Conservation (phyloP, 2,329 filamentous ascomycete genomes). For the Aspergillus sp. region DNA sequence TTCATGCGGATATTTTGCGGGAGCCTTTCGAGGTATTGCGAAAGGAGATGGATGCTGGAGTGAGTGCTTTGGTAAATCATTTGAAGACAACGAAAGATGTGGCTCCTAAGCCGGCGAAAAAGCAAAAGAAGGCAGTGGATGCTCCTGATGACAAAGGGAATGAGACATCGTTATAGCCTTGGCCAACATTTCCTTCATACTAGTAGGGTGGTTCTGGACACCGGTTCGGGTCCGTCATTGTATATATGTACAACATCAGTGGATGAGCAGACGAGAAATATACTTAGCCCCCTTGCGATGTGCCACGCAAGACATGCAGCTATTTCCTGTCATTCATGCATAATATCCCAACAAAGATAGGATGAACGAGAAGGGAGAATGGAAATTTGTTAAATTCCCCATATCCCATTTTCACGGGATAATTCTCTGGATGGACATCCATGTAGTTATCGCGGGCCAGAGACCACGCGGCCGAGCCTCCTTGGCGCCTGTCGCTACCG, state of each 20-base stretch:
- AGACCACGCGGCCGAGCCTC: slow-evolving; percentile 27
- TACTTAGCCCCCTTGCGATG: neutral
- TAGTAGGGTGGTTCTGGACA: neutral
- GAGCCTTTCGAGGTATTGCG: slow-evolving; percentile 18
- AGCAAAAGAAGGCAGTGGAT: neutral
- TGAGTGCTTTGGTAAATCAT: slow-evolving; percentile 19
- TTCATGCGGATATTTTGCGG: slow-evolving; percentile 15
- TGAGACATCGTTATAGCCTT: neutral
- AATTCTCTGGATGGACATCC: neutral
- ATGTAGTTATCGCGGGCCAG: slow-evolving; percentile 4
- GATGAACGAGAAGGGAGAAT: neutral
- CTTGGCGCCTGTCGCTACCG: slow-evolving; percentile 32
- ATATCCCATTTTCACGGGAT: no score
- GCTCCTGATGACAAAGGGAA: neutral
- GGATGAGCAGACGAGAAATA: neutral
- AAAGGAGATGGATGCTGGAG: slow-evolving; percentile 18
- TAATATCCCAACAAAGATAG: neutral
- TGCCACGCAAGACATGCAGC: neutral
- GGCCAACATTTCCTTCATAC: neutral
- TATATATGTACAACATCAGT: neutral
- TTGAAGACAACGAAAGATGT: neutral
- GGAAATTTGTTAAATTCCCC: neutral
- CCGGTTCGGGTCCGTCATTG: neutral
- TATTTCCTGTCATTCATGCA: neutral
- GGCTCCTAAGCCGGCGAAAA: neutral